A percentile compares a stretch with the other conserved stretches of the same genome.
Conservation (phyloP, 495 filamentous ascomycete genomes). For the Podospora pseudoanserina region DNA sequence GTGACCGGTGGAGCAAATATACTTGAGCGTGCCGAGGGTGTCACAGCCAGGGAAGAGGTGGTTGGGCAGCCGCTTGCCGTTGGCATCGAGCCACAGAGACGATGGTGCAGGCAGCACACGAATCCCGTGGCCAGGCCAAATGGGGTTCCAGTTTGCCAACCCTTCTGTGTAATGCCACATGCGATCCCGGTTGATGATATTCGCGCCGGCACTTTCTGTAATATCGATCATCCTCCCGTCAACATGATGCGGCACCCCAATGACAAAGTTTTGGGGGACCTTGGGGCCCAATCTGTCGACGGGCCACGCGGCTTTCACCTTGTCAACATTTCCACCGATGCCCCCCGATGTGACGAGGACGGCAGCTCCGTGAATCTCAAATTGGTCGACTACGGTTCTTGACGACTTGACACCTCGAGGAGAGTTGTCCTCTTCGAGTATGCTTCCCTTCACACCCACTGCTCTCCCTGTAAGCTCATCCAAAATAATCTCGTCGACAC, state of each 20-base stretch:
- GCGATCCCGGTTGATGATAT: slow-evolving; percentile 48
- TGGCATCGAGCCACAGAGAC: slow-evolving; percentile 53
- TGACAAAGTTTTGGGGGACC: slow-evolving; percentile 46
- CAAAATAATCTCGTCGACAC: slow-evolving; percentile 46
- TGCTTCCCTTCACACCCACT: slow-evolving; percentile 43
- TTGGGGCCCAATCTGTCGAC: slow-evolving; percentile 45
- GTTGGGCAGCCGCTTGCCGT: slow-evolving; percentile 46
- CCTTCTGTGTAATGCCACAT: slow-evolving; percentile 58
- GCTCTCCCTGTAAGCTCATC: slow-evolving; percentile 45
- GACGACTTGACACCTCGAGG: slow-evolving; percentile 43
- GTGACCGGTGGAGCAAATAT: slow-evolving; percentile 52
- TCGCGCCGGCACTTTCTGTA: slow-evolving; percentile 41
- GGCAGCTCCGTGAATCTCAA: slow-evolving; percentile 44
- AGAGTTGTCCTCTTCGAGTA: slow-evolving; percentile 42
- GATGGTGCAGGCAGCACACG: slow-evolving; percentile 49
- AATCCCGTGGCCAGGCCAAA: slow-evolving; percentile 53
- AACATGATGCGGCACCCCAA: slow-evolving; percentile 51
- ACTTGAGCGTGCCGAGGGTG: slow-evolving; percentile 49
- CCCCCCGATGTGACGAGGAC: slow-evolving; percentile 47
- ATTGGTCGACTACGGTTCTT: slow-evolving; percentile 37
- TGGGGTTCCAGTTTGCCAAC: slow-evolving; percentile 49
- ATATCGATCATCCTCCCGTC: slow-evolving; percentile 53
- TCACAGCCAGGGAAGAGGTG: slow-evolving; percentile 49
- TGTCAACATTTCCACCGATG: slow-evolving; percentile 50
- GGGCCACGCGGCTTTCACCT: slow-evolving; percentile 49